Percentiles rank a stretch among this genome's conserved stretches.
Evolutionary conservation across 495 filamentous ascomycete species (phyloP).

Genomic region (Glutinoglossum americanum): DNA sequence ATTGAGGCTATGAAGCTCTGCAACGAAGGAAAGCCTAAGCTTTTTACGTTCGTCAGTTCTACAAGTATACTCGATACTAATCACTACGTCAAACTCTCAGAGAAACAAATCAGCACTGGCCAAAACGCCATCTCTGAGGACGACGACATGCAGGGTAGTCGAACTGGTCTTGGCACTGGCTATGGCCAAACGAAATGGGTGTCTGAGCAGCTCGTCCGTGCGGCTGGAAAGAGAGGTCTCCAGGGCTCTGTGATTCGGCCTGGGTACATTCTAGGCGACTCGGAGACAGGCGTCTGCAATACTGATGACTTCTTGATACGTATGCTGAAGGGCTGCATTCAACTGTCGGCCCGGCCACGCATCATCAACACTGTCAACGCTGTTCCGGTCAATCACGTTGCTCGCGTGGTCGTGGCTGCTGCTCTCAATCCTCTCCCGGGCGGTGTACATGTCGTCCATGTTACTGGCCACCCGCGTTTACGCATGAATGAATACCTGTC

Average conservation of each 20-base stretch:
- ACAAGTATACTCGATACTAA: constrained; percentile 68
- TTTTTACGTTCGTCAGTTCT: constrained; percentile 64
- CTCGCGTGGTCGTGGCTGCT: constrained; percentile 51
- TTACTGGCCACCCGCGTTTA: constrained; percentile 62
- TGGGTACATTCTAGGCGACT: constrained; percentile 70
- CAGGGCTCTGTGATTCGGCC: constrained; percentile 57
- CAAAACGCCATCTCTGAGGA: constrained; percentile 34
- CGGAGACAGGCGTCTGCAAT: constrained; percentile 29
- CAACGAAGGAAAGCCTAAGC: constrained; percentile 54
- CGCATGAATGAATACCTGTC: constrained; percentile 59
- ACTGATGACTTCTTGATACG: constrained; percentile 27
- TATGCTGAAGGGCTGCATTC: constrained; percentile 74
- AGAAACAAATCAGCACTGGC: constrained; percentile 28
- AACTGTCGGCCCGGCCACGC: constrained; percentile 46
- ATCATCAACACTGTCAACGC: constrained; percentile 81
- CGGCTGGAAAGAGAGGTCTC: constrained; percentile 60
- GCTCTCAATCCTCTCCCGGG: constrained; percentile 35
- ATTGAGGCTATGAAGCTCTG: constrained; percentile 60
- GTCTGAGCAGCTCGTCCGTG: constrained; percentile 57
- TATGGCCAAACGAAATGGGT: constrained; percentile 89
- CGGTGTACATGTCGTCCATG: constrained; percentile 43
- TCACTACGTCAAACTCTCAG: constrained; percentile 53
- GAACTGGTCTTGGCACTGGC: constrained; percentile 49
- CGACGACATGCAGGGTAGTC: constrained; percentile 43
- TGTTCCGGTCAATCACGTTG: constrained; percentile 74